Evolutionary conservation across 2,329 filamentous ascomycete genomes (phyloP).

Genomic region (Aureobasidium melanogenum): DNA sequence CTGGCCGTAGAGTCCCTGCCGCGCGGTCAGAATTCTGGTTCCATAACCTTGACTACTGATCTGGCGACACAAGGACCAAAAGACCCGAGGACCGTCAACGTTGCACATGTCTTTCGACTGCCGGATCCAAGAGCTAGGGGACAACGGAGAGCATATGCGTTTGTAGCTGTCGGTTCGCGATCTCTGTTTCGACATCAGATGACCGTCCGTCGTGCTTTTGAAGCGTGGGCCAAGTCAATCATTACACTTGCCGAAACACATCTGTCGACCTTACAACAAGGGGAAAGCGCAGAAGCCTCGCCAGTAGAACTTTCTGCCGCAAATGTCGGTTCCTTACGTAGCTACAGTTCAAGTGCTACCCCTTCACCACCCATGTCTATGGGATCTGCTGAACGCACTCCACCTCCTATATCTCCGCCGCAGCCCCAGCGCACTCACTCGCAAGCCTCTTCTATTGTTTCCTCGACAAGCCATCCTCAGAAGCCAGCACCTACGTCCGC

Average conservation of each 20-base stretch:
- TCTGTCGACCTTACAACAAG: neutral
- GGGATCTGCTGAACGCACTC: neutral
- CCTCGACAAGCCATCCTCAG: neutral
- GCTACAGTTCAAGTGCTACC: slow-evolving; percentile 1
- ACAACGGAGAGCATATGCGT: slow-evolving; percentile 7
- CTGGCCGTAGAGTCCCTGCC: slow-evolving; percentile 9
- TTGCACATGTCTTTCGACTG: slow-evolving; percentile 8
- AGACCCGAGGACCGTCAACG: slow-evolving; percentile 2
- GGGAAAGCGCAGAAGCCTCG: neutral
- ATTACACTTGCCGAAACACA: neutral
- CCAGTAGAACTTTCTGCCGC: neutral
- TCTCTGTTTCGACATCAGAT: neutral
- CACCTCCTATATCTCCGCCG: neutral
- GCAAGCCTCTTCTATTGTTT: neutral
- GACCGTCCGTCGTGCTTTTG: slow-evolving; percentile 1
- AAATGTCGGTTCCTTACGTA: neutral
- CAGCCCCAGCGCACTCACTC: neutral
- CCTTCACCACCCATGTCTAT: slow-evolving; percentile 7
- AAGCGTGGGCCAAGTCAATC: slow-evolving; percentile 5
- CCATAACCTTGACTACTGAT: slow-evolving; percentile 6
- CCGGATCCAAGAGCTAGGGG: slow-evolving; percentile 11
- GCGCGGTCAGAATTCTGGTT: neutral
- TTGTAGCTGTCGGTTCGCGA: slow-evolving; percentile 5
- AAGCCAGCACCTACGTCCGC: neutral
- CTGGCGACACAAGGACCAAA: neutral